Conservation (phyloP, 2,329 filamentous ascomycete genomes). For the Talaromyces sp. region DNA sequence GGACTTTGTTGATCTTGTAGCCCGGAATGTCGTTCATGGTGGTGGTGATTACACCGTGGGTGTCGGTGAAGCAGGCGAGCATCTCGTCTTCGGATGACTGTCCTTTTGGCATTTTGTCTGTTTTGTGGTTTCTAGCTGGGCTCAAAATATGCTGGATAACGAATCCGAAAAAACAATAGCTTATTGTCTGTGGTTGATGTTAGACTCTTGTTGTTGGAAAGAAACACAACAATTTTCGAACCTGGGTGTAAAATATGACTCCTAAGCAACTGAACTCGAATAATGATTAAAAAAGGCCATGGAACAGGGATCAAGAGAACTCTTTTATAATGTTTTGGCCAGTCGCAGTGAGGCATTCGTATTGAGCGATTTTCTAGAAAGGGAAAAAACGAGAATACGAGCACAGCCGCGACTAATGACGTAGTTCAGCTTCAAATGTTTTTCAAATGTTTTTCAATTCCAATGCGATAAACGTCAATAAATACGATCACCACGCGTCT, state of each 20-base stretch:
- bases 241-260: background rate
- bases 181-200: background rate
- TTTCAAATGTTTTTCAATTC: no score
- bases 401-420: background rate
- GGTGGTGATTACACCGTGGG: constrained; percentile 55
- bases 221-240: background rate
- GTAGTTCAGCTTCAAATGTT: background rate
- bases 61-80: constrained; percentile 53
- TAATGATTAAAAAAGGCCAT: background rate
- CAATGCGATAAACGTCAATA: no score
- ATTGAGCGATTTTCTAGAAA: background rate
- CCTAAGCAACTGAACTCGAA: background rate
- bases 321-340: background rate
- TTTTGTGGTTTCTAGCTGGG: background rate
- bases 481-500: no score
- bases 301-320: background rate
- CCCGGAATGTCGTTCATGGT: constrained; percentile 61
- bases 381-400: background rate
- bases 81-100: constrained; percentile 11
- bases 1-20: constrained; percentile 53
- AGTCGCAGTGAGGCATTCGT: background rate
- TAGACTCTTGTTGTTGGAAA: background rate
- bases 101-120: background rate
- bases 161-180: background rate
- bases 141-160: background rate